These are phyloP conservation scores for Golubevia pallescens DNA, from an alignment of 1,284 basidiomycete species.

Conservation along the genomic window DNA sequence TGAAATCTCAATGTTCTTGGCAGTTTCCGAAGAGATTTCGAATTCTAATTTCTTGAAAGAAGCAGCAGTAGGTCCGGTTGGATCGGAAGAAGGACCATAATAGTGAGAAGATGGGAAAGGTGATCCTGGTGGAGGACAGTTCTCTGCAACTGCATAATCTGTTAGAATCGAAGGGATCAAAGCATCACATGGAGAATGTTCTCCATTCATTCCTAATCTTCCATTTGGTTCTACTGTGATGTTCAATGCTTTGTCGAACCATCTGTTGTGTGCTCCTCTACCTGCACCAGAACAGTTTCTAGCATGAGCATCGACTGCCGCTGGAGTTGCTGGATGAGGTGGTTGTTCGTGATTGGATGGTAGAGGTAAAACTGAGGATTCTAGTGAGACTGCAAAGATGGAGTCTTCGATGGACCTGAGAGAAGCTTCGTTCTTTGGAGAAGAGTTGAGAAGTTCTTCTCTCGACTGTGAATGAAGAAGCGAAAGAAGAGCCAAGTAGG, in stretches of 20 bases:
- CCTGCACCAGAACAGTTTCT: constrained; percentile 76
- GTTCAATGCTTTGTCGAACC: constrained; percentile 88
- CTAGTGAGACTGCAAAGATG: constrained; percentile 75
- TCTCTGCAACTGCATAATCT: constrained; percentile 78
- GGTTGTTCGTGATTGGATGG: constrained; percentile 47
- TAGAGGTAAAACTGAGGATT: constrained; percentile 66
- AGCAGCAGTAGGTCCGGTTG: constrained; percentile 40
- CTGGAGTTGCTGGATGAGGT: constrained; percentile 70
- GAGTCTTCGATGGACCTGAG: constrained; percentile 75
- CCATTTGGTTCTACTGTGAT: constrained; percentile 85
- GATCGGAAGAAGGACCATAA: constrained; percentile 8
- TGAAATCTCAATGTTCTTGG: constrained; percentile 72
- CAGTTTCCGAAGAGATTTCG: constrained; percentile 73
- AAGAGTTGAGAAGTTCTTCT: constrained; percentile 74
- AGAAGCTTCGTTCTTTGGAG: constrained; percentile 72
- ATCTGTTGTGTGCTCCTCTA: constrained; percentile 78
- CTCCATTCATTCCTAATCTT: constrained; percentile 84
- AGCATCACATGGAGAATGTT: constrained; percentile 91
- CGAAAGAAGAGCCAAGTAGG: constrained; percentile 26
- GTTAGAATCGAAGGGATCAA: constrained; percentile 88
- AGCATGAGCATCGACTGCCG: constrained; percentile 78
- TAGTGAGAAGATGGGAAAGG: constrained; percentile 20
- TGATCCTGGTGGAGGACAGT: constrained; percentile 32
- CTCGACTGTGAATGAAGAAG: constrained; percentile 70
- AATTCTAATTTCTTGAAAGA: constrained; percentile 77